Percentiles rank a stretch among this genome's conserved stretches.
phyloP scores from a whole-genome alignment of 306 rosid species.

The Purshia tridentata region DNA sequence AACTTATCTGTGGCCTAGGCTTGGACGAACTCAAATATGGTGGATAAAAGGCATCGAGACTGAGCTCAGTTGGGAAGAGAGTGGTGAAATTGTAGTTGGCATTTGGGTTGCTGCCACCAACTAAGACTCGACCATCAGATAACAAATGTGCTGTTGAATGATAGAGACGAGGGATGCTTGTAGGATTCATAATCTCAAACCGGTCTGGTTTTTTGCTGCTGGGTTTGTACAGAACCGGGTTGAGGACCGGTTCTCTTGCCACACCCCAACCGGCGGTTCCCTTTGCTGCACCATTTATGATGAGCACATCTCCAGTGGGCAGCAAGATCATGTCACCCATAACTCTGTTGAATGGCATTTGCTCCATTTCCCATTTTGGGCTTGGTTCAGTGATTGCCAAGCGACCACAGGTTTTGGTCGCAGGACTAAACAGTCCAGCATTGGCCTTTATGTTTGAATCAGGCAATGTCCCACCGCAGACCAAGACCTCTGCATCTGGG shows the following conservation, averaged over 20 bases:
- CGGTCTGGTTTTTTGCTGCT: neutral
- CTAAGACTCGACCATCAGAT: conserved; percentile 34
- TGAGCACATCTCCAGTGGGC: conserved; percentile 38
- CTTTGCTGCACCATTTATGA: conserved; percentile 36
- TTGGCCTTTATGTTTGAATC: conserved; percentile 30
- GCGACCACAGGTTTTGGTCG: conserved; percentile 30
- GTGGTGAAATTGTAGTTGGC: conserved; percentile 36
- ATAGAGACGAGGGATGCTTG: conserved; percentile 28
- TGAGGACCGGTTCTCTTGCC: conserved; percentile 28
- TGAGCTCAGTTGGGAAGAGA: conserved; percentile 33
- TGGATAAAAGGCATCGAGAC: conserved; percentile 31
- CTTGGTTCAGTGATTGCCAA: conserved; percentile 8
- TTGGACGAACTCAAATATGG: conserved; percentile 21
- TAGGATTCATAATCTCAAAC: conserved; percentile 29
- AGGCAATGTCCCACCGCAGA: conserved; percentile 37
- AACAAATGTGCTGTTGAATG: conserved; percentile 37
- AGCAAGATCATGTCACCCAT: conserved; percentile 43
- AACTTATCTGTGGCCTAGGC: conserved; percentile 24
- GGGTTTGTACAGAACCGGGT: conserved; percentile 30
- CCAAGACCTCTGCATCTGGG: conserved; percentile 24
- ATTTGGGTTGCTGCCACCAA: conserved; percentile 41
- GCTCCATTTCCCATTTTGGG: conserved; percentile 35
- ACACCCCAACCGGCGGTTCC: conserved; percentile 39
- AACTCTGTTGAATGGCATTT: conserved; percentile 34
- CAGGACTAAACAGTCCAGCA: conserved; percentile 21